Evolutionary conservation across 768 basidiomycete species (phyloP), one percentile per base, ranked within the genome.

Genomic region (Hericium rajendrae): DNA sequence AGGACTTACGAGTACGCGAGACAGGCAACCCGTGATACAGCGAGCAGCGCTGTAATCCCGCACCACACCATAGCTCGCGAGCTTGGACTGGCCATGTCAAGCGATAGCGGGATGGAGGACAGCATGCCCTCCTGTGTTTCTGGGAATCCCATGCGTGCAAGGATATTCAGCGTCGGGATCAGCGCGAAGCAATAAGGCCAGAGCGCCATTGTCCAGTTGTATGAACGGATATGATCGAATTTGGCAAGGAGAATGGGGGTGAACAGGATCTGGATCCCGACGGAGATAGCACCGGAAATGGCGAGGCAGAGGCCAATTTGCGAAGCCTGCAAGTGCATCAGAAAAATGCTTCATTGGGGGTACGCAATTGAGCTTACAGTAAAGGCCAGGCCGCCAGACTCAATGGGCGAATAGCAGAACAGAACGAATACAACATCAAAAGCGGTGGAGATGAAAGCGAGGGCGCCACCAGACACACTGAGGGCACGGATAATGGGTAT

Each of bases 341-440:
- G 59, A 54, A 38, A 56, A 38, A 22, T 18, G 55, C 28, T 20
- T n/a, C 48, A 20, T 22, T 52, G 46, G 49, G 37, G 13, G 39
- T 53, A 11, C 20, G 46, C 16, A 38, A 38, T 48, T 38, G 48
- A 28, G 65, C 82, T 66, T 64, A 85, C 84, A 24, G 78, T 75
- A 63, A 85, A 82, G 11, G 74, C 73, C 0, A 87, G 70, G 0
- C 86, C 85, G 26, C 85, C 86, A 3, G 71, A 64, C 40, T 72
- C 60, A 43, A 86, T 67, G 15, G 82, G 74, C 13, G 85, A 82
- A 66, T 83, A 88, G 59, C 81, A 84, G 63, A 82, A 85, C 32
- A 87, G 72, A 9, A 85, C 82, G 62, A 86, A 86, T 10, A 84
- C 78, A 13, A 83, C 80, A 51, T 85, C 84, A 58, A 84, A 88